These are phyloP conservation scores for Delitschia confertaspora DNA, from an alignment of 495 filamentous ascomycete species.

Conservation along the genomic window DNA sequence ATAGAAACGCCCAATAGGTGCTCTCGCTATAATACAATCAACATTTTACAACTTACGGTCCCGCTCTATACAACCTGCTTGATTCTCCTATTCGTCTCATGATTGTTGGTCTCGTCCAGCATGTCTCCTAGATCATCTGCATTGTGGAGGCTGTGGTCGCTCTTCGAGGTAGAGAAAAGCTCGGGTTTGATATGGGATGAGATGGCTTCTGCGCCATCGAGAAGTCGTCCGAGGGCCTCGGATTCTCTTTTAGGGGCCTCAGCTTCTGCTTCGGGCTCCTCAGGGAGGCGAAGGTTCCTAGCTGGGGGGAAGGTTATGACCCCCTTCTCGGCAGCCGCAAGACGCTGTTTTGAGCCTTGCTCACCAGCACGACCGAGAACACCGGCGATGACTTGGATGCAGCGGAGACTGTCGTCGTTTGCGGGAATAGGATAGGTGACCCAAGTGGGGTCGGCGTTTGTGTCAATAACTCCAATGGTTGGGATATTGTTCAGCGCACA, in stretches of 20 bases:
- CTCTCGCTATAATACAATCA: too few species aligned
- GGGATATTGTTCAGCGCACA: constrained; percentile 81
- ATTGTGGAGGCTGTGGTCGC: not conserved
- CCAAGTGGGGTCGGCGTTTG: constrained; percentile 82
- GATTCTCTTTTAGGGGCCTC: constrained; percentile 1
- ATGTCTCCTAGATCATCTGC: constrained; percentile 9
- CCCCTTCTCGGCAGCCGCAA: constrained; percentile 52
- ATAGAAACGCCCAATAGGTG: too few species aligned
- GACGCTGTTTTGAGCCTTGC: constrained; percentile 58
- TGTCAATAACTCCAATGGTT: constrained; percentile 91
- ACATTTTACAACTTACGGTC: too few species aligned
- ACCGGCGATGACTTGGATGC: constrained; percentile 70
- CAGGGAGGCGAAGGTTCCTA: constrained; percentile 15
- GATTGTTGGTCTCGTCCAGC: constrained; percentile 6
- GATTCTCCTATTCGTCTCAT: too few species aligned
- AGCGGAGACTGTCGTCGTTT: constrained; percentile 89
- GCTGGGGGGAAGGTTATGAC: constrained; percentile 49
- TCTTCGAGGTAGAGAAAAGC: constrained; percentile 1
- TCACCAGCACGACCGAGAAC: constrained; percentile 78
- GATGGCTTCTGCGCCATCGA: too few species aligned
- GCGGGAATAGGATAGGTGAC: constrained; percentile 96
- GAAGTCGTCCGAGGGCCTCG: too few species aligned
- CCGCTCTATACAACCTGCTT: too few species aligned
- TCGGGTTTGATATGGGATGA: too few species aligned
- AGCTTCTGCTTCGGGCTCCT: constrained; percentile 2